Conservation (phyloP, 148 eudicot species). For the Rhododendron molle region DNA sequence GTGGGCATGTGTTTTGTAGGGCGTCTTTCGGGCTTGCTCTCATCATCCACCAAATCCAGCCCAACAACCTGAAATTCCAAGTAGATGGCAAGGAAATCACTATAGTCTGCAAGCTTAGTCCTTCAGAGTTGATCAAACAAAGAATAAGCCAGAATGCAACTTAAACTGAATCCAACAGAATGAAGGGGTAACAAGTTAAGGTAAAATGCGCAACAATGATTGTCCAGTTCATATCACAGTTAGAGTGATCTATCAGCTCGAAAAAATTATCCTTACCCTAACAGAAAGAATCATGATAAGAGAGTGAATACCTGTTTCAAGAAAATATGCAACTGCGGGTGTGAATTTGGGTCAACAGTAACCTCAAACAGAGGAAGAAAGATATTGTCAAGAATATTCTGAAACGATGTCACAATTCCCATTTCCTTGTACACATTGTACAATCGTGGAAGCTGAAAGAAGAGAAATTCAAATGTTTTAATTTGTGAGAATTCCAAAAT, state of each 20-base stretch:
- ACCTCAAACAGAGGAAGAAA: slow-evolving; percentile 98
- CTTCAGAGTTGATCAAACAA: background rate
- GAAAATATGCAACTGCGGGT: slow-evolving; percentile 94
- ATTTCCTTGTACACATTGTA: slow-evolving; percentile 96
- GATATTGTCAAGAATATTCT: slow-evolving; percentile 94
- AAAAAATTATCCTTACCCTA: background rate
- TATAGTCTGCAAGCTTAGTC: background rate
- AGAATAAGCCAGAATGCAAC: slow-evolving; percentile 7
- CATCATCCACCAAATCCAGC: slow-evolving; percentile 96
- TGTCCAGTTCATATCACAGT: background rate
- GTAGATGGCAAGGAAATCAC: background rate
- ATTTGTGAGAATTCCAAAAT: background rate
- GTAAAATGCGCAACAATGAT: background rate
- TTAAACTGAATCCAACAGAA: background rate
- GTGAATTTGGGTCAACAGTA: slow-evolving; percentile 93
- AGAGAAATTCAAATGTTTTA: slow-evolving; percentile 8
- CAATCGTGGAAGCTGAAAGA: slow-evolving; percentile 81
- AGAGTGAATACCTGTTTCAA: slow-evolving; percentile 70
- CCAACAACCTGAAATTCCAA: slow-evolving; percentile 72
- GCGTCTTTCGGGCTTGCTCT: slow-evolving; percentile 97
- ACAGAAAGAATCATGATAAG: background rate
- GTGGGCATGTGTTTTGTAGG: slow-evolving; percentile 99
- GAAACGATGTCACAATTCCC: slow-evolving; percentile 97
- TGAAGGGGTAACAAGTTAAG: background rate
- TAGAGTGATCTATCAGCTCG: background rate